Percentiles rank a stretch among this genome's conserved stretches.
Evolutionary conservation across 768 basidiomycete genomes (phyloP).

Genomic region (Serendipita vermifera): DNA sequence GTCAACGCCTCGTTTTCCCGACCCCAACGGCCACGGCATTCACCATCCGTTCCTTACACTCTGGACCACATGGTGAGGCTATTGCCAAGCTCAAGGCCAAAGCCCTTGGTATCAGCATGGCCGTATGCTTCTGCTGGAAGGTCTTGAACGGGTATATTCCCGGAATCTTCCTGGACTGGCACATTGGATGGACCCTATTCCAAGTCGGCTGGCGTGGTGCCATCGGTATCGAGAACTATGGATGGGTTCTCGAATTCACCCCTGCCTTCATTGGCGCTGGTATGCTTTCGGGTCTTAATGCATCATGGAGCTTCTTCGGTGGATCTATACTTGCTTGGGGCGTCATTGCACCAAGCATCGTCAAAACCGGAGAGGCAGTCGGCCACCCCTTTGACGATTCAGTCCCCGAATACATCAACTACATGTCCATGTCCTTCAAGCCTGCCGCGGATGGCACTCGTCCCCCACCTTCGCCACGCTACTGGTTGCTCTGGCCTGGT

Average conservation of each 20-base stretch:
- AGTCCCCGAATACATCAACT: conserved; percentile 16
- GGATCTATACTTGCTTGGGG: conserved; percentile 49
- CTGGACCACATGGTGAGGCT: conserved; percentile 35
- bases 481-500: conserved; percentile 54
- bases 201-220: conserved; percentile 47
- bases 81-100: conserved; percentile 45
- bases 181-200: conserved; percentile 48
- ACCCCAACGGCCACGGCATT: conserved; percentile 55
- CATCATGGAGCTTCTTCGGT: conserved; percentile 28
- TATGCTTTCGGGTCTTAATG: conserved; percentile 17
- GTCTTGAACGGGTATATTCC: conserved; percentile 46
- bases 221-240: conserved; percentile 45
- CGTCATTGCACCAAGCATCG: conserved; percentile 41
- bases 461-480: conserved; percentile 37
- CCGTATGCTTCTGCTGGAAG: conserved; percentile 37
- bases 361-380: conserved; percentile 40
- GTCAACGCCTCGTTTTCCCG: conserved; percentile 50
- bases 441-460: conserved; percentile 27
- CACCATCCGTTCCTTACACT: conserved; percentile 49
- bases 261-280: conserved; percentile 22
- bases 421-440: background rate
- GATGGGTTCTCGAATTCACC: conserved; percentile 42
- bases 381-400: conserved; percentile 31
- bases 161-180: conserved; percentile 36
- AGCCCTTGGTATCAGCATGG: conserved; percentile 36